Percentiles rank a stretch among this genome's conserved stretches.
Evolutionary conservation across 1,284 basidiomycete genomes (phyloP).

Genomic region (Moesziomyces sp.): DNA sequence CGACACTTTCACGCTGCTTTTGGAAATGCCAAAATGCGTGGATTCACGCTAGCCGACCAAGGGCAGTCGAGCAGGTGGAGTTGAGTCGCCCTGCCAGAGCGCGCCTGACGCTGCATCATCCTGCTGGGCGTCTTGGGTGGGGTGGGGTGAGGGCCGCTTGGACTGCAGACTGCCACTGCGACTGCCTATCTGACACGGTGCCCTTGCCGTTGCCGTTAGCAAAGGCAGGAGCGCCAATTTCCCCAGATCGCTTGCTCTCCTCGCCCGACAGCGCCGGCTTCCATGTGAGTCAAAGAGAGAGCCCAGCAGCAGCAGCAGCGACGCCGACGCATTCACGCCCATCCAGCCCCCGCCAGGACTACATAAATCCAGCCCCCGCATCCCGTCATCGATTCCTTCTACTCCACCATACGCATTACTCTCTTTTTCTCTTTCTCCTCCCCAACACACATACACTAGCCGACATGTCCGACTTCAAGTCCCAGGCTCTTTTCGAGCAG

Average conservation of each 20-base stretch:
- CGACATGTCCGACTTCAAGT: conserved; percentile 65
- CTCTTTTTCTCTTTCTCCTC: neutral
- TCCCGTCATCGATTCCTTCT: neutral
- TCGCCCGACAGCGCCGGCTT: no score
- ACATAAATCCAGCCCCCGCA: conserved; percentile 28
- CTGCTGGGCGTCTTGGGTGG: no score
- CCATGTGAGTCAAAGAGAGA: no score
- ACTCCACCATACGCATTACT: conserved; percentile 5
- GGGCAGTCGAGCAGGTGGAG: neutral
- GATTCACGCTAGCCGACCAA: conserved; percentile 1
- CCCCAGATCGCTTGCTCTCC: no score
- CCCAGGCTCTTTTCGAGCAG: conserved; percentile 66
- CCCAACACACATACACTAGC: conserved; percentile 7
- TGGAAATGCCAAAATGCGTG: conserved; percentile 11
- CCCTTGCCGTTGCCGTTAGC: neutral
- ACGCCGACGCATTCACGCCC: no score
- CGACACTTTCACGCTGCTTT: conserved; percentile 41
- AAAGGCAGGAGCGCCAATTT: neutral
- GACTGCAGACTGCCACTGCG: neutral
- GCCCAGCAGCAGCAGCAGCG: no score
- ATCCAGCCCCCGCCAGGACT: no score
- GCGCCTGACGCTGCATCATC: no score
- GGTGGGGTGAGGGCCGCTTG: no score
- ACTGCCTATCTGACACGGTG: neutral
- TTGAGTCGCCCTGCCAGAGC: no score